Evolutionary conservation across 192 early-diverging fungal species (phyloP).

Genomic region (Phycomyces blakesleeanus): DNA sequence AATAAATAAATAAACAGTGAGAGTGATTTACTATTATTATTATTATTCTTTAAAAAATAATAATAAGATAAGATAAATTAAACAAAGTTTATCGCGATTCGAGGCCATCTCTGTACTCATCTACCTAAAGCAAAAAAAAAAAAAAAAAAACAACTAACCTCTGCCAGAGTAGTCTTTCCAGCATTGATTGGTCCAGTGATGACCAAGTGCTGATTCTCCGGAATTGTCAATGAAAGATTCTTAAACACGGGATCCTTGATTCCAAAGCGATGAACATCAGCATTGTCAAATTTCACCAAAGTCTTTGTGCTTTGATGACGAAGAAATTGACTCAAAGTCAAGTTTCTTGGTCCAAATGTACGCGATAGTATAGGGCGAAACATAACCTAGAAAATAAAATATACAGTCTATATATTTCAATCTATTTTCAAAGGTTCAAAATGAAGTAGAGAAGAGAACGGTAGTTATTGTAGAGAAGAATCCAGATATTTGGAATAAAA

Average conservation of each 20-base stretch:
- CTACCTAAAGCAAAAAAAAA: too few species aligned
- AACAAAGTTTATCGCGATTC: background rate
- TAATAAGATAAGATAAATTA: background rate
- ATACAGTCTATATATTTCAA: too few species aligned
- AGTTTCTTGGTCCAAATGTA: too few species aligned
- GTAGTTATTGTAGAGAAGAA: too few species aligned
- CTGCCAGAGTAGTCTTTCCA: slow-evolving; percentile 48
- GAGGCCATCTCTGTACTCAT: background rate
- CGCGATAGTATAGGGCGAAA: too few species aligned
- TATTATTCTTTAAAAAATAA: background rate
- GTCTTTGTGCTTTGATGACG: slow-evolving; percentile 1
- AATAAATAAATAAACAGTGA: background rate
- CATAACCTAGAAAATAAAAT: too few species aligned
- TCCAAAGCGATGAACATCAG: slow-evolving; percentile 26
- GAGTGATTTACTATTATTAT: background rate
- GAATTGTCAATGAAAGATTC: slow-evolving; percentile 30
- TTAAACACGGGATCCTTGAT: slow-evolving; percentile 28
- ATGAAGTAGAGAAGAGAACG: too few species aligned
- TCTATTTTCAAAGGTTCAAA: too few species aligned
- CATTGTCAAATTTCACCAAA: slow-evolving; percentile 27
- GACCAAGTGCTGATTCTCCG: slow-evolving; percentile 21
- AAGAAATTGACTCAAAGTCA: background rate
- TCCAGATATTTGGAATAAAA: too few species aligned
- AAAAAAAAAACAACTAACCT: slow-evolving; percentile 20
- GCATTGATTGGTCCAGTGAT: slow-evolving; percentile 37